phyloP scores from a whole-genome alignment of 371 early-diverging fungal genomes.

The Capillidium rhysosporum region DNA sequence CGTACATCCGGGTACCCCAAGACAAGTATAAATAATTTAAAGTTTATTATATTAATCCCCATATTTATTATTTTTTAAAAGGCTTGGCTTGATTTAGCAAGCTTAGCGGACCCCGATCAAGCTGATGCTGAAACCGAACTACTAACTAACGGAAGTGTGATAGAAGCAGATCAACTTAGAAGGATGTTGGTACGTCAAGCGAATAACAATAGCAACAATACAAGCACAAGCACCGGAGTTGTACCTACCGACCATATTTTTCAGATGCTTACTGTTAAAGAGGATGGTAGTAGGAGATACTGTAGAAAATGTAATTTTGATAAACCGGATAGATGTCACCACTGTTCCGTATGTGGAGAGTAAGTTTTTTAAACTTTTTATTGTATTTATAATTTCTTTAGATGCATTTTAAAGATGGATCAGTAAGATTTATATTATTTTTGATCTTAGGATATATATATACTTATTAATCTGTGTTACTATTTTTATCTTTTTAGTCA shows the following conservation, averaged over 20 bases:
- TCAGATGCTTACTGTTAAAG: slow-evolving; percentile 22
- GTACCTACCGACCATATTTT: background rate
- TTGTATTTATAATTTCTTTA: slow-evolving; percentile 1
- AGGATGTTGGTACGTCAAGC: background rate
- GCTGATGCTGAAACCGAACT: background rate
- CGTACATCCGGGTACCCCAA: slow-evolving; percentile 20
- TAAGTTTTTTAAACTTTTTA: slow-evolving; percentile 10
- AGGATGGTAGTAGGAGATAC: slow-evolving; percentile 26
- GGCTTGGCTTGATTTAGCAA: background rate
- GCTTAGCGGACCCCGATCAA: background rate
- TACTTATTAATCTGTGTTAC: background rate
- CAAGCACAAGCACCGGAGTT: background rate
- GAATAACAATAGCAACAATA: background rate
- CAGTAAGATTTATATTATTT: slow-evolving; percentile 22
- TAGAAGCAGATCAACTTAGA: slow-evolving; percentile 8
- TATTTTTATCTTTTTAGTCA: slow-evolving; percentile 15
- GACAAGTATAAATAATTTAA: slow-evolving; percentile 9
- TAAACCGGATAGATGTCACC: slow-evolving; percentile 42
- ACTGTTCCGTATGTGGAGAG: slow-evolving; percentile 35
- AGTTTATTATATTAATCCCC: background rate
- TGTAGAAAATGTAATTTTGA: slow-evolving; percentile 37
- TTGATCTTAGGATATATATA: background rate
- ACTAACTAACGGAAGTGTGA: slow-evolving; percentile 5
- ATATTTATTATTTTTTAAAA: background rate
- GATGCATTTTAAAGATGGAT: slow-evolving; percentile 44